Percentiles rank a stretch among this genome's conserved stretches.
These are phyloP conservation scores for Glaciozyma martinii DNA, from an alignment of 768 basidiomycete genomes.

Conservation along the genomic window DNA sequence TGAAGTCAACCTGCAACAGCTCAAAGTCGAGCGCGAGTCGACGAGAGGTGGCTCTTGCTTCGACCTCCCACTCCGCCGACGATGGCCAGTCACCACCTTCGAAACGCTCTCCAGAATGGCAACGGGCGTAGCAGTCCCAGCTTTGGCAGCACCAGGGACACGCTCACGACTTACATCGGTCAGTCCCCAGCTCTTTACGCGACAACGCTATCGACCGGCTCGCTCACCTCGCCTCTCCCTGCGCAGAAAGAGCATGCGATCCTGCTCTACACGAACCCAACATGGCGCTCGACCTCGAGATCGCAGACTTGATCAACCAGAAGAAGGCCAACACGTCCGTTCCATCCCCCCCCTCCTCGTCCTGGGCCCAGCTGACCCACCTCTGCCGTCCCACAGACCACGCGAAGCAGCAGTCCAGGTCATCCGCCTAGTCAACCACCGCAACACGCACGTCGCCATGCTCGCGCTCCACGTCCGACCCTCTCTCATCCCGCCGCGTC, in stretches of 20 bases:
- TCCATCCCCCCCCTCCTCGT: no score
- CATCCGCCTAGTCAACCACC: conserved; percentile 76
- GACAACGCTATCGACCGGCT: no score
- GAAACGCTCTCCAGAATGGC: no score
- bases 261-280: conserved; percentile 79
- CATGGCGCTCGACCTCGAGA: conserved; percentile 81
- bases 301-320: conserved; percentile 81
- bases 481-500: not conserved
- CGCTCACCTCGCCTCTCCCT: not conserved
- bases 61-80: no score
- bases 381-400: conserved; percentile 48
- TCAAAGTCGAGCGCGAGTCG: no score
- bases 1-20: no score
- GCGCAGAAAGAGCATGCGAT: conserved; percentile 65
- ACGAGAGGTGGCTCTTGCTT: no score
- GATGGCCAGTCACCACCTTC: no score
- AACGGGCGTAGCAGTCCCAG: no score
- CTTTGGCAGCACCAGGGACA: conserved; percentile 8
- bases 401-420: conserved; percentile 83
- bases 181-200: not conserved
- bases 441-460: conserved; percentile 82
- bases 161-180: conserved; percentile 27
- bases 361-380: not conserved
- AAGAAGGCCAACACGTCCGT: conserved; percentile 95
- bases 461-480: conserved; percentile 56